These are phyloP conservation scores for Colletotrichum sublineola DNA, from an alignment of 2,329 filamentous ascomycete genomes.

Conservation along the genomic window DNA sequence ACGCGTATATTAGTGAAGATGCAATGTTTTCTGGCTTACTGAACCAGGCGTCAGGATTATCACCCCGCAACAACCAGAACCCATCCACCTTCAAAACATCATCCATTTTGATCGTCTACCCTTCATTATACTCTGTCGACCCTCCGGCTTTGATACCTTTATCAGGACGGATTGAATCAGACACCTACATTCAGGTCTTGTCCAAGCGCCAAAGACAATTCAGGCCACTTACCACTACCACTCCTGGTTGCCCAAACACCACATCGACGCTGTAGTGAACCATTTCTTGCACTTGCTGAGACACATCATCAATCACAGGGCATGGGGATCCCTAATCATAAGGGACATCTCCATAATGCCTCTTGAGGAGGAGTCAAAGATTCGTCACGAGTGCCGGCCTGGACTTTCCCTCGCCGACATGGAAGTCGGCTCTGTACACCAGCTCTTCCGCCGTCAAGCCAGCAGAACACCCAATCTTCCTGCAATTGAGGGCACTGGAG, in stretches of 20 bases:
- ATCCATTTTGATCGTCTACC: constrained; percentile 7
- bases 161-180: constrained; percentile 5
- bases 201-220: constrained; percentile 6
- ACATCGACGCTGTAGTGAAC: not conserved
- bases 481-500: constrained; percentile 20
- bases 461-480: constrained; percentile 14
- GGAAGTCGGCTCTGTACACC: constrained; percentile 5
- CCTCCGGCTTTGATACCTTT: not conserved
- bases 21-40: not conserved
- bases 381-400: constrained; percentile 7
- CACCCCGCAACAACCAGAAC: not conserved
- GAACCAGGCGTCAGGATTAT: not conserved
- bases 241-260: constrained; percentile 6
- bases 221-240: constrained; percentile 6
- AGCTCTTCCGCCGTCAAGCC: constrained; percentile 12
- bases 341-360: constrained; percentile 3
- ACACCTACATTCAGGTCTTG: constrained; percentile 1
- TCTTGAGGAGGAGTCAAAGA: not conserved
- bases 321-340: constrained; percentile 3
- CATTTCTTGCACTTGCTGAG: constrained; percentile 2
- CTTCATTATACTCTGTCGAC: constrained; percentile 7
- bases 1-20: constrained; percentile 8
- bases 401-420: constrained; percentile 1
- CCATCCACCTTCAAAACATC: constrained; percentile 1
- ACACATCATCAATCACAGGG: constrained; percentile 4